Evolutionary conservation across 768 basidiomycete species (phyloP).

Genomic region (Rhodosporidiobolus sp.): DNA sequence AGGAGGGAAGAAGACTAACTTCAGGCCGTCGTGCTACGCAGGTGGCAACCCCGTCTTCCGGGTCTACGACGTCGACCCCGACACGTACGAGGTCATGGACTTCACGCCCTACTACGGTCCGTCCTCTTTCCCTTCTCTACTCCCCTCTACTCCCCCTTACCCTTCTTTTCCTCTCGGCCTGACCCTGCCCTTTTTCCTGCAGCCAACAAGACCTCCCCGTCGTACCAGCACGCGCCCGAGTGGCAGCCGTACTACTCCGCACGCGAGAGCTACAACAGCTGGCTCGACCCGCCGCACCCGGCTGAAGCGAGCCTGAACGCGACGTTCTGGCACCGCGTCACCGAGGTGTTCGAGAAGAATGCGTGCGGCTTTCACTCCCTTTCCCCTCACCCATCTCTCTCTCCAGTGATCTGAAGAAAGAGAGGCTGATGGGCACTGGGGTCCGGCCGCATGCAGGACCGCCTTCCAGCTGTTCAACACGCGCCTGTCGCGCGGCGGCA

Average conservation of each 20-base stretch:
- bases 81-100: slow-evolving; percentile 66
- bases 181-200: slow-evolving; percentile 48
- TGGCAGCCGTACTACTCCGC: slow-evolving; percentile 63
- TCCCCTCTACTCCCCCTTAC: neutral
- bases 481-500: slow-evolving; percentile 52
- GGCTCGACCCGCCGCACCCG: slow-evolving; percentile 40
- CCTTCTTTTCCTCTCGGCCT: slow-evolving; percentile 34
- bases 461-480: slow-evolving; percentile 52
- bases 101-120: slow-evolving; percentile 54
- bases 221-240: slow-evolving; percentile 36
- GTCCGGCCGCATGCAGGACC: slow-evolving; percentile 2
- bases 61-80: slow-evolving; percentile 64
- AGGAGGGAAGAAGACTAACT: no score
- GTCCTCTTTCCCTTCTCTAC: slow-evolving; percentile 34
- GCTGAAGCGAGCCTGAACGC: slow-evolving; percentile 53
- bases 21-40: neutral
- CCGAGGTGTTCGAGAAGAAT: slow-evolving; percentile 49
- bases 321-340: slow-evolving; percentile 63
- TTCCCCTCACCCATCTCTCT: neutral
- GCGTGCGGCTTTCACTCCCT: slow-evolving; percentile 1
- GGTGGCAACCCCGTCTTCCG: slow-evolving; percentile 57
- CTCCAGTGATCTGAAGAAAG: neutral
- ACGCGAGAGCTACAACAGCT: slow-evolving; percentile 55
- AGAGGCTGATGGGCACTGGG: neutral
- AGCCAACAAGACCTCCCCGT: slow-evolving; percentile 48